Evolutionary conservation across 202 grass and related monocot species (phyloP), one percentile per base, ranked within the genome.

Genomic region (Panicum virgatum): DNA sequence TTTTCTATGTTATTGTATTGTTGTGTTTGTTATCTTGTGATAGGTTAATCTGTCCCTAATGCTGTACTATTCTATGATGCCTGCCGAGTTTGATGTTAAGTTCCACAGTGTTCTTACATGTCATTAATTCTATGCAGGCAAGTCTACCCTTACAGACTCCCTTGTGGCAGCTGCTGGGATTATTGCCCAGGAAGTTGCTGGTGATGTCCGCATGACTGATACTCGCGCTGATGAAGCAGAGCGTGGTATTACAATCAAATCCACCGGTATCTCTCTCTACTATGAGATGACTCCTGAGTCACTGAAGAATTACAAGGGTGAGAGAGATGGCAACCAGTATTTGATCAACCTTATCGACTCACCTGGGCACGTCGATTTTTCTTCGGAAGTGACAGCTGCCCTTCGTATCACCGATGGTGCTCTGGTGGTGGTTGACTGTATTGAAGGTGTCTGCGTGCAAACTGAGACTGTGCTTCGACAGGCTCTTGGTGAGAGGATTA

Each of bases 91-190:
- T 6, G 29, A 54, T 52, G 5, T 45, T 44, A 25, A 44, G 11
- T 26, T 66, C 5, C 12, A 1, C 47, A 38, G 6, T 38, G n/a
- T 39, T 5, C 25, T 62, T 44, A 84, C 75, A 47, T 80, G 32
- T 45, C 67, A 32, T 30, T 73, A 14, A 37, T 44, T 37, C 18
- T 73, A 43, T 85, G 62, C 83, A 94, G 89, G 92, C 43, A 89
- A 94, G 68, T 94, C 92, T 40, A 94, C 92, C 1, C 92, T 94
- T 68, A 91, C 92, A 13, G 92, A 94, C 54, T 94, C 89, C 50
- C 92, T 94, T 50, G 86, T 89, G 26, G 89, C 83, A 67, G 92
- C 92, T 70, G 89, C 83, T 71, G 89, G 86, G 61, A 94, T 94
- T 72, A 89, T 94, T n/a, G 83, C 89, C 42, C 92, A 89, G 50